Evolutionary conservation across 208 protist genomes (phyloP).

Genomic region (Crithidia mellificae): DNA sequence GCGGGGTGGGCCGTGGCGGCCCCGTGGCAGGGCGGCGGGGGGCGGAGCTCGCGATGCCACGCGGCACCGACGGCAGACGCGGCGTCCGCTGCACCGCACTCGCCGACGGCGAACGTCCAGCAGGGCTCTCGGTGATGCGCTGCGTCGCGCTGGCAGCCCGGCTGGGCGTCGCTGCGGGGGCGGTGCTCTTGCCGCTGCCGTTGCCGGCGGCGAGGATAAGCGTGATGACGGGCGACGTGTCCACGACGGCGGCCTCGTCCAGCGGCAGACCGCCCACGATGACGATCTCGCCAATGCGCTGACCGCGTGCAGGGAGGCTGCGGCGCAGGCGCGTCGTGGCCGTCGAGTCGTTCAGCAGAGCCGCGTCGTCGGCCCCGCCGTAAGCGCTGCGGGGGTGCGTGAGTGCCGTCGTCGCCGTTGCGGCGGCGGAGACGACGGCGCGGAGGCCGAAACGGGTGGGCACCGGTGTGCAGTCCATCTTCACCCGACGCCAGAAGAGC

Average conservation of each 20-base stretch:
- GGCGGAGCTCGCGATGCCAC: not conserved
- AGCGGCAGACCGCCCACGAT: slow-evolving; percentile 32
- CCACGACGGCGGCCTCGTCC: slow-evolving; percentile 15
- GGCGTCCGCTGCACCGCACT: slow-evolving; percentile 2
- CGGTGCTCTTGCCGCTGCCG: not conserved
- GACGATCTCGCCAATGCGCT: slow-evolving; percentile 23
- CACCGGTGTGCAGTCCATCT: slow-evolving; percentile 42
- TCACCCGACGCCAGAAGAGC: slow-evolving; percentile 53
- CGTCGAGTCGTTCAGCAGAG: not conserved
- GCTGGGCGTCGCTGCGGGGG: not conserved
- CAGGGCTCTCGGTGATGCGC: not conserved
- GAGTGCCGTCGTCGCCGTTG: not conserved
- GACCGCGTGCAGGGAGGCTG: slow-evolving; percentile 25
- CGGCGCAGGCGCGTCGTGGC: slow-evolving; percentile 18
- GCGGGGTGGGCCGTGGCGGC: slow-evolving; percentile 11
- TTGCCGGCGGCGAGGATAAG: slow-evolving; percentile 19
- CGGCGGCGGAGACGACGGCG: slow-evolving; percentile 3
- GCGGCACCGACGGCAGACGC: slow-evolving; percentile 14
- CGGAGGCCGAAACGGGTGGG: slow-evolving; percentile 38
- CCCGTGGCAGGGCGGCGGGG: slow-evolving; percentile 16
- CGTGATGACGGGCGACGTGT: slow-evolving; percentile 26
- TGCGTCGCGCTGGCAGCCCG: not conserved
- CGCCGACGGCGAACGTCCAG: not conserved
- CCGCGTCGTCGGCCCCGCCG: not conserved
- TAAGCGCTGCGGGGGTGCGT: not conserved